A percentile compares a stretch with the other conserved stretches of the same genome.
These are phyloP conservation scores for Phlebiopsis flavidoalba DNA, from an alignment of 768 basidiomycete species.

Conservation along the genomic window DNA sequence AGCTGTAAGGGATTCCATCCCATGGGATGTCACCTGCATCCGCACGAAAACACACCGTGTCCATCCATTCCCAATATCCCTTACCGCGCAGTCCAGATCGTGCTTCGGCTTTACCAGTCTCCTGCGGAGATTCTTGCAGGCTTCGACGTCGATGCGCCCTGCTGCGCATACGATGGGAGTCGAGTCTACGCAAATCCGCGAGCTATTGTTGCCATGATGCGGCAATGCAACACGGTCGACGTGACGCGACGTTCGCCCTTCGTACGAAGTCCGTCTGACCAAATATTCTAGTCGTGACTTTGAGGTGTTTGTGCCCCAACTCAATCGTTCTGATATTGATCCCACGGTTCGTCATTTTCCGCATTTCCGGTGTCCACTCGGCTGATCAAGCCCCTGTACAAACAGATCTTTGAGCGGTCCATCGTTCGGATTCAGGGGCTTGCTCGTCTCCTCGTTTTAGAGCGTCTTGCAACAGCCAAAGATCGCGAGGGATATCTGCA, in stretches of 20 bases:
- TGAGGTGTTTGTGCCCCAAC: constrained; percentile 51
- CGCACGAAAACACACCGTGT: constrained; percentile 61
- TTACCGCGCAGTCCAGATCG: constrained; percentile 62
- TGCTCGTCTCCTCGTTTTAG: constrained; percentile 56
- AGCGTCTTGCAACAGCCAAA: constrained; percentile 44
- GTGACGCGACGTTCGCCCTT: constrained; percentile 59
- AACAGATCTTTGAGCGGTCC: constrained; percentile 58
- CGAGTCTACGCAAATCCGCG: constrained; percentile 58
- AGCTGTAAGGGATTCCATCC: constrained; percentile 58
- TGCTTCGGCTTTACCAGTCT: constrained; percentile 57
- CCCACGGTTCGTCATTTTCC: constrained; percentile 64
- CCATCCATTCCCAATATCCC: constrained; percentile 64
- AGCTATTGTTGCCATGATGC: constrained; percentile 57
- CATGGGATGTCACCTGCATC: constrained; percentile 65
- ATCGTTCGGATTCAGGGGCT: constrained; percentile 53
- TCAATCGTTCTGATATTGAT: constrained; percentile 47
- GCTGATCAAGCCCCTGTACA: not conserved
- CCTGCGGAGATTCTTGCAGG: constrained; percentile 66
- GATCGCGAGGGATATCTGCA: constrained; percentile 42
- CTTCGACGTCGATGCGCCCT: constrained; percentile 64
- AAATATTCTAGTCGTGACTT: constrained; percentile 53
- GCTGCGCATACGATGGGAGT: constrained; percentile 48
- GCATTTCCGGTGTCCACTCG: constrained; percentile 52
- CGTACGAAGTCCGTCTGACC: constrained; percentile 56
- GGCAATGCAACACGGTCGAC: constrained; percentile 60